Conservation (phyloP, 2,329 filamentous ascomycete species). For the Aspergillus japonicus region DNA sequence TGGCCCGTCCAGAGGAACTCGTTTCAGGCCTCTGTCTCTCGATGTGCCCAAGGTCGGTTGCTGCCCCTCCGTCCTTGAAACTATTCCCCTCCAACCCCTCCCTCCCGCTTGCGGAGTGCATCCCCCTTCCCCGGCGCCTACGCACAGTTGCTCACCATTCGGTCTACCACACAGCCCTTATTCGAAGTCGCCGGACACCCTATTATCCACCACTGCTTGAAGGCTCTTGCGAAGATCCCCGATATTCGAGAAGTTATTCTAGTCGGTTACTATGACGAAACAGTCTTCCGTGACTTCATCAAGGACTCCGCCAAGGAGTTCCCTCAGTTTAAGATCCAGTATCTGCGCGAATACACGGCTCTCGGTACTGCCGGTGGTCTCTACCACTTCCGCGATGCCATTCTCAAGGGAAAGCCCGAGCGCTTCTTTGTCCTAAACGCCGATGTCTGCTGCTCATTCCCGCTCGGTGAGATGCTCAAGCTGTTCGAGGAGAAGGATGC, state of each 20-base stretch:
- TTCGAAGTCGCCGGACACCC: slow-evolving; percentile 98
- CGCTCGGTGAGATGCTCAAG: slow-evolving; percentile 90
- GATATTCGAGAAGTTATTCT: slow-evolving; percentile 95
- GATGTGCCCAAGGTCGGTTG: slow-evolving; percentile 83
- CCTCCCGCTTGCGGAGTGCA: slow-evolving; percentile 1
- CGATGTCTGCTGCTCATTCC: slow-evolving; percentile 98
- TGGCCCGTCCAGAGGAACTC: slow-evolving; percentile 89
- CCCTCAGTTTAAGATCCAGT: slow-evolving; percentile 85
- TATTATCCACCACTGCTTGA: slow-evolving; percentile 97
- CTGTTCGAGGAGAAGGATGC: slow-evolving; percentile 93
- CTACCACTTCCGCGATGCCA: slow-evolving; percentile 98
- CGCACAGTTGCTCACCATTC: not conserved
- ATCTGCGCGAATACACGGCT: slow-evolving; percentile 95
- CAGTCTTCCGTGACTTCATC: slow-evolving; percentile 96
- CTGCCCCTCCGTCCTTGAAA: slow-evolving; percentile 9
- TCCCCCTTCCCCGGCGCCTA: not conserved
- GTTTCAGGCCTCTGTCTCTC: slow-evolving; percentile 90
- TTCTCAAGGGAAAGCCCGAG: slow-evolving; percentile 91
- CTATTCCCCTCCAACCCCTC: not conserved
- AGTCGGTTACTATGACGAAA: slow-evolving; percentile 98
- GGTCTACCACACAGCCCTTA: slow-evolving; percentile 64
- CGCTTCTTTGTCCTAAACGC: slow-evolving; percentile 97
- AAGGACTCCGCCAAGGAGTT: slow-evolving; percentile 83
- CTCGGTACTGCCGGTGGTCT: slow-evolving; percentile 93
- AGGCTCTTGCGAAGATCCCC: slow-evolving; percentile 84